Evolutionary conservation across 768 basidiomycete genomes (phyloP).

Genomic region (Kwoniella europaea): DNA sequence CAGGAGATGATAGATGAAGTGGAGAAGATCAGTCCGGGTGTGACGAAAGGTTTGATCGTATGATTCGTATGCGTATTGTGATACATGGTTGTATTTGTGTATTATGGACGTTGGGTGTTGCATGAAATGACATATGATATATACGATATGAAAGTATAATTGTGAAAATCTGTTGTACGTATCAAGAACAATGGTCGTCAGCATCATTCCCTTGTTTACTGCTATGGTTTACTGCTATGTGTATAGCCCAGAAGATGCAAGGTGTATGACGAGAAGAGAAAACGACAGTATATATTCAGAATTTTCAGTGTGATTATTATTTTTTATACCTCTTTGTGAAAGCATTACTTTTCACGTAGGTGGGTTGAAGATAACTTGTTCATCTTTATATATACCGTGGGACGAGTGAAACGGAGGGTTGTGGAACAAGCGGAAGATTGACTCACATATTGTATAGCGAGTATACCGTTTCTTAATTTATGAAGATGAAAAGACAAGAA

Average conservation of each 20-base stretch:
- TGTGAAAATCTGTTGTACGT: no score
- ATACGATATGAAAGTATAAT: no score
- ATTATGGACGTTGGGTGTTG: neutral
- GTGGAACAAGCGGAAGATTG: no score
- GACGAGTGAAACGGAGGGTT: neutral
- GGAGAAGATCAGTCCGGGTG: conserved; percentile 25
- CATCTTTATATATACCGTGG: conserved; percentile 13
- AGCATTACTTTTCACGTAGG: conserved; percentile 17
- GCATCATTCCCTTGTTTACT: neutral
- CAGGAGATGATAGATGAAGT: conserved; percentile 19
- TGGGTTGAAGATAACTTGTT: conserved; percentile 26
- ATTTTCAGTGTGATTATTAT: conserved; percentile 29
- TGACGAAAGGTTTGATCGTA: conserved; percentile 4
- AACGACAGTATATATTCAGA: conserved; percentile 15
- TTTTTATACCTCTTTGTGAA: conserved; percentile 22
- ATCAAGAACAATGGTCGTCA: neutral
- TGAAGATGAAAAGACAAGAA: neutral
- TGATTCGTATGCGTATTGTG: neutral
- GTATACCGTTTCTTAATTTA: no score
- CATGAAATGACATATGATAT: neutral
- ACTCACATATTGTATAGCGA: no score
- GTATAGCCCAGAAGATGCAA: neutral
- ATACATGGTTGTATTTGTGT: neutral
- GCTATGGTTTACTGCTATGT: neutral
- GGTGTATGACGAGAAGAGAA: neutral